Base-by-base conservation (phyloP, 805 yeast genomes). In the Sugiyamaella boreocaroliniensis region DNA sequence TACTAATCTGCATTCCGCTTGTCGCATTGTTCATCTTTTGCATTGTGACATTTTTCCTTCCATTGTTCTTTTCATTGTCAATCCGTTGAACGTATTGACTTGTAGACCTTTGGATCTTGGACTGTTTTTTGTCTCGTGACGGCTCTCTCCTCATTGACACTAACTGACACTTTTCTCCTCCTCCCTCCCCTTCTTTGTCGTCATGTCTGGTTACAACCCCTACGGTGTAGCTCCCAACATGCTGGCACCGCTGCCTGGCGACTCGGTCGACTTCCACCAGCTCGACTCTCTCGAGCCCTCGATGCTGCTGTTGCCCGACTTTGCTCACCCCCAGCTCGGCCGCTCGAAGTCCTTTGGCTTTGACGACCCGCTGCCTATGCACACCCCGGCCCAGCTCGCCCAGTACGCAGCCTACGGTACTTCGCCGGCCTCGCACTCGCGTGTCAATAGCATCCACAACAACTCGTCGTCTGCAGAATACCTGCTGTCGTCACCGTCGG, bases 271-370 rank as follows among this genome's bases (percentile, higher is more conserved):
- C 43, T 18, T 29, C 37, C 34, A 47, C 18, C 43, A 47, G 32
- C 29, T 47, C n/a, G 50, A 47, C 19, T 12, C 45, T 6, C 50
- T 47, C 16, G 37, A 26, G 26, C 50, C 50, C 32, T 47, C 50
- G 9, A 47, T 47, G 50, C 43, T 47, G 32, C 18, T 47, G 50
- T 29, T 47, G 32, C 40, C 43, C 14, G 45, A 22, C 45, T 2
- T 14, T 10, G 20, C 20, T 6, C 37, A 32, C 32, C 48, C n/a
- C 41, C 48, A 29, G 26, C 16, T 32, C 26, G 48, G 16, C 19
- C 46, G 20, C 26, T 32, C 42, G 29, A 32, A 32, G 11, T 32
- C 37, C 8, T 34, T 29, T 34, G 40, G 20, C 40, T 45, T n/a
- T 22, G 32, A 45, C 20, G 47, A 26, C 22, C 48, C 18, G 40